phyloP scores from a whole-genome alignment of 495 filamentous ascomycete genomes.

The Penicillium canescens region DNA sequence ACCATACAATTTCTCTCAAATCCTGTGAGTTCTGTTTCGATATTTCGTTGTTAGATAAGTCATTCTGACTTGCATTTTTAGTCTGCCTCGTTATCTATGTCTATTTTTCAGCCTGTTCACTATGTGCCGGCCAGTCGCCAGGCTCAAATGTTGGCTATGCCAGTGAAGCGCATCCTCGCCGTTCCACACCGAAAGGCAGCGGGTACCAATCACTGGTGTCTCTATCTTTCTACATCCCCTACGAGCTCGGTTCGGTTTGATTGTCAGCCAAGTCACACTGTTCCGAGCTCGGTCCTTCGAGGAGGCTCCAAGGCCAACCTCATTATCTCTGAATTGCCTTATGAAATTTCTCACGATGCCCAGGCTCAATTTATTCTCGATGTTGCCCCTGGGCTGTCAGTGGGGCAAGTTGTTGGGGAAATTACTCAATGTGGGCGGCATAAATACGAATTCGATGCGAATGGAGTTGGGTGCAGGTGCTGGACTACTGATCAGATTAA shows the following conservation, averaged over 20 bases:
- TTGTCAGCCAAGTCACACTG: neutral
- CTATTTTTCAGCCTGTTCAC: constrained; percentile 8
- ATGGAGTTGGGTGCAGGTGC: constrained; percentile 48
- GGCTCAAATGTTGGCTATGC: constrained; percentile 8
- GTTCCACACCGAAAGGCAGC: neutral
- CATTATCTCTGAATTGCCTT: constrained; percentile 8
- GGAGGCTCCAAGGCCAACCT: neutral
- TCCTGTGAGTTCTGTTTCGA: too few species aligned
- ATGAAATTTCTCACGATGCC: neutral
- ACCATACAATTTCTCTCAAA: too few species aligned
- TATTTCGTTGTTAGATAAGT: too few species aligned
- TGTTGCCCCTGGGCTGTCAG: constrained; percentile 34
- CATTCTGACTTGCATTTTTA: too few species aligned
- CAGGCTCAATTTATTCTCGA: constrained; percentile 16
- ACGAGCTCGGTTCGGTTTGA: neutral
- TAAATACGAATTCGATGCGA: constrained; percentile 73
- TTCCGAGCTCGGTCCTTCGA: neutral
- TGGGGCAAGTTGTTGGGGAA: constrained; percentile 22
- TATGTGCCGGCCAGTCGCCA: constrained; percentile 10
- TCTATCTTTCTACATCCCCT: neutral
- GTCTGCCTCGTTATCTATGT: too few species aligned
- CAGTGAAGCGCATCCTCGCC: constrained; percentile 1
- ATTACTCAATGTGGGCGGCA: constrained; percentile 75
- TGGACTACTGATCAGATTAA: too few species aligned
- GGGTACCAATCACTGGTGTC: constrained; percentile 5